phyloP scores from a whole-genome alignment of 108 stramenopile species.

The Nannochloropsis salina region DNA sequence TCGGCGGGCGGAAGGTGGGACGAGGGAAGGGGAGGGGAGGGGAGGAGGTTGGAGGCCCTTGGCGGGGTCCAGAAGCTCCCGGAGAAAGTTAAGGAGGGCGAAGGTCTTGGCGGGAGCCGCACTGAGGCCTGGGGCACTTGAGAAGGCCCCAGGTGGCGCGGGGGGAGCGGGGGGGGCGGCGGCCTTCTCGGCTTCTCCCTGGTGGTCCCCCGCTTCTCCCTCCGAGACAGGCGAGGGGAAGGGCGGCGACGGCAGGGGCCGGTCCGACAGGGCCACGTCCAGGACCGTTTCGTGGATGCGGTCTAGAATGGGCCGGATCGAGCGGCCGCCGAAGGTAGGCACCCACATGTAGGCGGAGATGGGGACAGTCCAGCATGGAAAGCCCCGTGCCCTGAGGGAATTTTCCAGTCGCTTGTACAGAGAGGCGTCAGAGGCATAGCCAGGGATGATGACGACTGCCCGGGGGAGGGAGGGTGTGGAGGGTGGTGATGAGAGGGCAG shows the following conservation, averaged over 20 bases:
- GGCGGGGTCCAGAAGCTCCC: not conserved
- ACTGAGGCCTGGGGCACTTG: not conserved
- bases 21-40: constrained; percentile 6
- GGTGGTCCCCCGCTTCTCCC: not conserved
- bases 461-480: not conserved
- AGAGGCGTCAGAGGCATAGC: constrained; percentile 35
- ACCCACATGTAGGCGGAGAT: constrained; percentile 42
- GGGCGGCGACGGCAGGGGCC: not conserved
- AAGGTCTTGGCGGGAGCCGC: not conserved
- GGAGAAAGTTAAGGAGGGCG: not conserved
- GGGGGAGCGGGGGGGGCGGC: not conserved
- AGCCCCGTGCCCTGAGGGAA: constrained; percentile 28
- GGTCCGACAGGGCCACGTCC: not conserved
- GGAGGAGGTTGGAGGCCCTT: not conserved
- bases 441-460: not conserved
- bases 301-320: constrained; percentile 41
- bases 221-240: not conserved
- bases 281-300: constrained; percentile 44
- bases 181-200: not conserved
- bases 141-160: too few species aligned
- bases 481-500: not conserved
- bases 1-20: not conserved
- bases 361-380: constrained; percentile 38
- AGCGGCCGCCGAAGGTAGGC: constrained; percentile 40
- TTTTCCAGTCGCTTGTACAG: constrained; percentile 32